Base-by-base conservation (phyloP, 2,329 filamentous ascomycete genomes). In the Cytospora leucostoma region DNA sequence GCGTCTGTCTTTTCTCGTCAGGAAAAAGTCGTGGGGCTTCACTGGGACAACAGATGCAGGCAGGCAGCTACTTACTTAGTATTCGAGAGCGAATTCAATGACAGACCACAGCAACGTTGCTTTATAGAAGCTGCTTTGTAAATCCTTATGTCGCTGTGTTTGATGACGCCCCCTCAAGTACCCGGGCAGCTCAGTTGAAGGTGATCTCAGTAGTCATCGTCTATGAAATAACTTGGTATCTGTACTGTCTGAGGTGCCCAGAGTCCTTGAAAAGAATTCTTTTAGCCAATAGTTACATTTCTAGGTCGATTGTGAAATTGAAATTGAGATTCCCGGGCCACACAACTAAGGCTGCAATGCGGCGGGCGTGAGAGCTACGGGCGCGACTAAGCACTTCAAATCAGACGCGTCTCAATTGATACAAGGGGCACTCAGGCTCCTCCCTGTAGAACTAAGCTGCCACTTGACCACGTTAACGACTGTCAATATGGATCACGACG, bases 21-120 rank as follows among this genome's bases (percentile, higher is more conserved):
- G 50, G 19, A 37, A 37, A 59, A 40, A 60, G 51, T 51, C 57
- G 27, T 51, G 37, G 34, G 34, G 17, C 13, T 59, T 61, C 55
- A 56, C 54, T 64, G 57, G 57, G 54, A 63, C 61, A 63, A 63
- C 27, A 27, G 27, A 21, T 53, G 64, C 61, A 61, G 33, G 57
- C 64, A 66, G 54, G 27, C 27, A 27, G 27, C 27, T 27, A 27
- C 57, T 61, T 27, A 27, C 57, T 61, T 49, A 59, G 58, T 64
- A 57, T 61, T 47, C 19, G 53, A 64, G 12, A 68, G 69, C 34
- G 61, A 58, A 66, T 54, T 54, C 47, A 49, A 61, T 54, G 33
- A 64, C 32, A 56, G 32, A 58, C 35, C 44, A 61, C 47, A 61
- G 54, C 50, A 34, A 52, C 32, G 17, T 19, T 53, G n/a, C 19